Evolutionary conservation across 768 basidiomycete genomes (phyloP).

Genomic region (Dacryopinax spathularia): DNA sequence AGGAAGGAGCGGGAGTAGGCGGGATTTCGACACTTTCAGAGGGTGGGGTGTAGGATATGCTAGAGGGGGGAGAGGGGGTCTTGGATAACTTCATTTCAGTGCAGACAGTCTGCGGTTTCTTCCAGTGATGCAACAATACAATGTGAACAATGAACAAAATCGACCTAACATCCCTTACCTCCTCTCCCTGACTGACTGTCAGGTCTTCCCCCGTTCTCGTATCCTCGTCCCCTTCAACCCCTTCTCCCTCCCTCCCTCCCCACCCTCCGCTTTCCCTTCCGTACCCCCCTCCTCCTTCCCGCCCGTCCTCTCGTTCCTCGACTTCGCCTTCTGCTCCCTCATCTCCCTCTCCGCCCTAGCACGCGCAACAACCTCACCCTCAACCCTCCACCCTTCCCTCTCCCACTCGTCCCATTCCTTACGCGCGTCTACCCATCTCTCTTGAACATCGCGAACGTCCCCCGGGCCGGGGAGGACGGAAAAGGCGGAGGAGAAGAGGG

Average conservation of each 20-base stretch:
- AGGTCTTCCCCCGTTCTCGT: not conserved
- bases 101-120: not conserved
- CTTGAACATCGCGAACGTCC: constrained; percentile 64
- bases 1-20: not conserved
- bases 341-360: constrained; percentile 14
- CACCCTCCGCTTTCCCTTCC: not conserved
- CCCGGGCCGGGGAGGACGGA: constrained; percentile 17
- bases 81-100: not conserved
- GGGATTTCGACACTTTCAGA: too few species aligned
- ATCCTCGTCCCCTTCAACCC: not conserved
- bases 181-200: too few species aligned
- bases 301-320: constrained; percentile 17
- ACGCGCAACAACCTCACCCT: constrained; percentile 40
- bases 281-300: not conserved
- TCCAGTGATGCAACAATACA: not conserved
- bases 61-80: too few species aligned
- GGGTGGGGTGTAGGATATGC: not conserved
- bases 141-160: constrained; percentile 1
- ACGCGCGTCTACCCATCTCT: constrained; percentile 80
- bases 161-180: not conserved
- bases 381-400: constrained; percentile 57
- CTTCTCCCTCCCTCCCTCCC: not conserved
- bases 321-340: constrained; percentile 18
- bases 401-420: constrained; percentile 76
- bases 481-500: constrained; percentile 47